Evolutionary conservation across 352 stramenopile genomes (phyloP), one percentile per base, ranked within the genome.

Genomic region (Pythium scleroteichum): DNA sequence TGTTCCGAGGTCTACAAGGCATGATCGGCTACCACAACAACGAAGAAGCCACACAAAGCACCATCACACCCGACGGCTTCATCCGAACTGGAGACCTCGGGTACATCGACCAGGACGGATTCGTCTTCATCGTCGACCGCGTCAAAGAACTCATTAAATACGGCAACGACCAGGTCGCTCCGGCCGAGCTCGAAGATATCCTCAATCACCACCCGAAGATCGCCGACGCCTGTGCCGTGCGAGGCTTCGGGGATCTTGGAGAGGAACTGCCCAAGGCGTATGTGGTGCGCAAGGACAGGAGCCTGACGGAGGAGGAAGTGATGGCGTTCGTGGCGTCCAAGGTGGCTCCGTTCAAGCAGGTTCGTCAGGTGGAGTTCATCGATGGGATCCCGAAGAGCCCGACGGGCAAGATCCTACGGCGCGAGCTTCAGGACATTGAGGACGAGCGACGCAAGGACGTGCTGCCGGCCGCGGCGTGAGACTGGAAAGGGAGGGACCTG

Each of bases 121-220:
- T 79, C 65, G 86, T 98, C 22, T 96, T 85, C 59, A 94, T 98
- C 26, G 87, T 91, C 0, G 95, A 98, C 69, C 73, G 95, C 20
- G 64, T 86, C 17, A 98, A 98, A 98, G 92, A 98, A 67, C 68
- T 98, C 2, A 98, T 98, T 70, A 98, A 98, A 76, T 91, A 96
- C 59, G 96, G 96, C 51, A 92, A 90, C 10, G 93, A 94, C 53
- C 93, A 96, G 58, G 76, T 98, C 16, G 87, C 93, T 12, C 94
- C 93, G 13, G 93, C 93, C 0, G 92, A 98, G 66, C 72, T 98
- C 19, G 94, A 98, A 66, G 92, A 90, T 10, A 69, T 98, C 17
- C 49, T 98, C 0, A 79, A 97, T 20, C 84, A 70, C 8, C 83
- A 98, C 69, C 68, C 74, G 10, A 66, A 62, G 17, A 57, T 88